Base-by-base conservation (phyloP, 345 rosid species). In the Gossypium australe region DNA sequence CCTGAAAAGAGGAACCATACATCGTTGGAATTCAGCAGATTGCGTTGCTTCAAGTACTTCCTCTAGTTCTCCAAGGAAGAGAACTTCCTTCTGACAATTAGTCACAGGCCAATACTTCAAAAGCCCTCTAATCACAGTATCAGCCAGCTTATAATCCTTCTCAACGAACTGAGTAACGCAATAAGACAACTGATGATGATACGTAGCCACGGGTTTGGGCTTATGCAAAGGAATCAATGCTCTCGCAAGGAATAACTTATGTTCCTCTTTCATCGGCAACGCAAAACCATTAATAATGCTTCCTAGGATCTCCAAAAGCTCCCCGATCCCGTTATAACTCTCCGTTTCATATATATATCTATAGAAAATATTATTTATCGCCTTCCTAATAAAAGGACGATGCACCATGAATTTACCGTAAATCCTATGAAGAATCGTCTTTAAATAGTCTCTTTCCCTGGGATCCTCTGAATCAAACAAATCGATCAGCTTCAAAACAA, bases 171-270 rank as follows among this genome's bases (percentile, higher is more conserved):
- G 98, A 52, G 79, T 83, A 5, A 93, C 83, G 67, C 98, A 93
- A 71, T 93, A 93, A 25, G 97, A 87, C 79, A 93, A 81, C 72
- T 93, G 98, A 78, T 91, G 97, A 71, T 93, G 97, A 75, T 93
- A 93, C 70, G 84, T 34, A 43, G 86, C 73, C 3, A 91, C 76
- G 0, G 89, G 82, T 74, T 93, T 91, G 0, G 98, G 98, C 81
- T 93, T 93, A 79, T 93, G 98, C 80, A 93, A 74, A 3, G 98
- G 98, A 62, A 93, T 84, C 84, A 93, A 90, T 8, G 92, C 98
- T 84, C 94, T 85, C 24, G 88, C 89, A 82, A 93, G 89, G 41
- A 34, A 34, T 34, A 34, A 34, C 7, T 34, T 34, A 34, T 34
- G 41, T 34, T 34, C 41, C 41, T 34, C 41, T 34, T 34, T 34